phyloP scores from a whole-genome alignment of 1,139 yeast species.

The Blastobotrys apis region DNA sequence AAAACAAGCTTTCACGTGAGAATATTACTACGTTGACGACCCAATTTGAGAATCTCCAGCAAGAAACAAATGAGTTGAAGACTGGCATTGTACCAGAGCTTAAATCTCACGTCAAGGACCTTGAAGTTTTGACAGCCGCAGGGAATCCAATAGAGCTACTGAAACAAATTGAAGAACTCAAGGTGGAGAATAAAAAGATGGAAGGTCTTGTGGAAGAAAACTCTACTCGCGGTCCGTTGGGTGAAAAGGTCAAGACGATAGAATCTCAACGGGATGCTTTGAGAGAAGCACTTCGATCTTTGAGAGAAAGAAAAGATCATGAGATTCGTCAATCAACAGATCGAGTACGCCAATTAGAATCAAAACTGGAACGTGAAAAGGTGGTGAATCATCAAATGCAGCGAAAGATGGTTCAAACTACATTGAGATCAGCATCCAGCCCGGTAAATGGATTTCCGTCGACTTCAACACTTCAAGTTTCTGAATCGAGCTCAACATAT shows the following conservation, averaged over 20 bases:
- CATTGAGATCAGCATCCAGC: slow-evolving; percentile 16
- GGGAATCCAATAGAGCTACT: slow-evolving; percentile 33
- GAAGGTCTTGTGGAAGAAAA: slow-evolving; percentile 31
- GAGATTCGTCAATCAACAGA: slow-evolving; percentile 33
- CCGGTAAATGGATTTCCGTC: slow-evolving; percentile 10
- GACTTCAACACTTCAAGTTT: neutral
- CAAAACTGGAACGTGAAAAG: slow-evolving; percentile 29
- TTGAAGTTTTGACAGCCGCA: slow-evolving; percentile 30
- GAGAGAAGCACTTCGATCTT: slow-evolving; percentile 38
- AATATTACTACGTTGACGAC: slow-evolving; percentile 21
- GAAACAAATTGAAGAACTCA: slow-evolving; percentile 33
- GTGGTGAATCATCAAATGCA: slow-evolving; percentile 28
- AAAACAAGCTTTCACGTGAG: slow-evolving; percentile 22
- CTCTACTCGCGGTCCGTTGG: slow-evolving; percentile 33
- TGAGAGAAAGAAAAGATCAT: slow-evolving; percentile 38
- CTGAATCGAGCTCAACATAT: slow-evolving; percentile 6
- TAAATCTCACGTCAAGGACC: slow-evolving; percentile 28
- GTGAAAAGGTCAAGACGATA: slow-evolving; percentile 34
- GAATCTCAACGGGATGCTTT: slow-evolving; percentile 43
- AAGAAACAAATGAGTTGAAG: slow-evolving; percentile 35
- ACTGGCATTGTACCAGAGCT: slow-evolving; percentile 32
- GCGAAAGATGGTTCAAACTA: slow-evolving; percentile 28
- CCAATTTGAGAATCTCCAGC: slow-evolving; percentile 31
- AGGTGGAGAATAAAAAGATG: slow-evolving; percentile 35
- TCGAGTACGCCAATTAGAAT: slow-evolving; percentile 32